Conservation (phyloP, 2,329 filamentous ascomycete species). For the Neofusicoccum kwambonambiense region DNA sequence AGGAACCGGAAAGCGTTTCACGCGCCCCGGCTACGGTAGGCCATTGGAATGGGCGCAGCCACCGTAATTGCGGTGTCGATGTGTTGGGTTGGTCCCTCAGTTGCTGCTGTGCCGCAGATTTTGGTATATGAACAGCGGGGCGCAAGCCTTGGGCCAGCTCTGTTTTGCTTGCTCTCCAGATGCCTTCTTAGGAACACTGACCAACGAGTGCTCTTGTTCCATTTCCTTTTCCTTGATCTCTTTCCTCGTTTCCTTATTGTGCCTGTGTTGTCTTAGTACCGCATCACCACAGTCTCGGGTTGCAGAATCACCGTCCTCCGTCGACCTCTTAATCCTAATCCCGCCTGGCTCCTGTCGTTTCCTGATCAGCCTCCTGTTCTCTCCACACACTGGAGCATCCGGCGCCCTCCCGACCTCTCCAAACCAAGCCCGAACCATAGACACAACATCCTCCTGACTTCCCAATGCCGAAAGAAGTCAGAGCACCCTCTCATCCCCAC, state of each 20-base stretch:
- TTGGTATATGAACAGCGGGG: slow-evolving; percentile 15
- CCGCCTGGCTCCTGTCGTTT: neutral
- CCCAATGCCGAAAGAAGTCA: slow-evolving; percentile 47
- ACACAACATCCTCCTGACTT: neutral
- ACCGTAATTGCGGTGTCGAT: slow-evolving; percentile 5
- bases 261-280: neutral
- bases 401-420: neutral
- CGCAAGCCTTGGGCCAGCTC: neutral
- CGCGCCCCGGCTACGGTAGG: slow-evolving; percentile 36
- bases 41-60: slow-evolving; percentile 22
- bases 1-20: slow-evolving; percentile 41
- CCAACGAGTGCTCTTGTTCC: neutral
- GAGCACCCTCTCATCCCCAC: slow-evolving; percentile 28
- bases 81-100: neutral
- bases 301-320: neutral
- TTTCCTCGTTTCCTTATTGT: slow-evolving; percentile 11
- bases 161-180: slow-evolving; percentile 8
- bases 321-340: slow-evolving; percentile 16
- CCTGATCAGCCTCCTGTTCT: neutral
- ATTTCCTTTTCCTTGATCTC: slow-evolving; percentile 5
- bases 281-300: neutral
- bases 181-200: neutral
- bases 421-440: neutral
- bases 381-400: neutral
- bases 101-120: slow-evolving; percentile 15